phyloP scores from a whole-genome alignment of 768 basidiomycete species.

The Strobilomyces confusus region DNA sequence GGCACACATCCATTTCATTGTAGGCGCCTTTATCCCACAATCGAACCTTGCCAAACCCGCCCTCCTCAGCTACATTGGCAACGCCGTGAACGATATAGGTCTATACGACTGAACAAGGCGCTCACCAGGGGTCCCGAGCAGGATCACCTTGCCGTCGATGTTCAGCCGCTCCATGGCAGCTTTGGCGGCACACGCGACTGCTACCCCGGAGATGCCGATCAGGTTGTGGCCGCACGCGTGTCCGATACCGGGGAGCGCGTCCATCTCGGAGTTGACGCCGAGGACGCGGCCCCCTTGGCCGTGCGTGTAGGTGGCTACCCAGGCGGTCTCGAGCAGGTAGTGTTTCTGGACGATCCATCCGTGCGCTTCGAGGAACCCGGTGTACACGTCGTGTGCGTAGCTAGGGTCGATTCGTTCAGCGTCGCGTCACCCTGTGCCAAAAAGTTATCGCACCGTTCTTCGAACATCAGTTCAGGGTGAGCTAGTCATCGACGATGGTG shows the following conservation, averaged over 20 bases:
- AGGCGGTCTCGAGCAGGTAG: conserved; percentile 67
- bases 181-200: conserved; percentile 66
- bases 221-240: conserved; percentile 84
- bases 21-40: conserved; percentile 73
- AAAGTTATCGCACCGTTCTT: conserved; percentile 52
- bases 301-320: conserved; percentile 67
- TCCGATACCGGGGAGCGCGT: conserved; percentile 55
- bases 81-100: background rate
- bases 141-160: conserved; percentile 63
- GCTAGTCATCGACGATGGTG: conserved; percentile 33
- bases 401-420: conserved; percentile 31
- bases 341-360: conserved; percentile 64
- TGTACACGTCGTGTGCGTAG: conserved; percentile 67
- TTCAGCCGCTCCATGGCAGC: conserved; percentile 56
- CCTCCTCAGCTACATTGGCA: conserved; percentile 61
- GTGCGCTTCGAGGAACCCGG: conserved; percentile 59
- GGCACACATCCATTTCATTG: conserved; percentile 69
- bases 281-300: conserved; percentile 66
- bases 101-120: background rate
- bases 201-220: conserved; percentile 74
- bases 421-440: background rate
- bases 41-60: conserved; percentile 66
- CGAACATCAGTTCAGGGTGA: conserved; percentile 66
- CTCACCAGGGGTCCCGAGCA: conserved; percentile 76
- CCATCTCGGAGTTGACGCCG: conserved; percentile 78